These are phyloP conservation scores for Pestalotiopsis sp. DNA, from an alignment of 2,329 filamentous ascomycete genomes.

Conservation along the genomic window DNA sequence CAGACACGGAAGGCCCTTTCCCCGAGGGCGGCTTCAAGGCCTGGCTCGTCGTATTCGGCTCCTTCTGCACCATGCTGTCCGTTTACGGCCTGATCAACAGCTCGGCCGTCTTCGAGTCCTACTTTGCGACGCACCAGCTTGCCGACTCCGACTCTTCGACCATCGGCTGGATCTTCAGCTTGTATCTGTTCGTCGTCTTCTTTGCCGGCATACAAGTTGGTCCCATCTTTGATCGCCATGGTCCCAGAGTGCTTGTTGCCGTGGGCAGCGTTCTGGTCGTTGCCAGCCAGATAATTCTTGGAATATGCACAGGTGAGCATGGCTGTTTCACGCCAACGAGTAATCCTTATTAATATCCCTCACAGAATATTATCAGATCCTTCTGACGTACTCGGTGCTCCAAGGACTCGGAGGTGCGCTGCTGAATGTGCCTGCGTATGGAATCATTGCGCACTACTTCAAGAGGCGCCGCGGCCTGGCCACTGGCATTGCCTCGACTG, in stretches of 20 bases:
- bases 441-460: slow-evolving; percentile 65
- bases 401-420: slow-evolving; percentile 14
- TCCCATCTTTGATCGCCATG: slow-evolving; percentile 6
- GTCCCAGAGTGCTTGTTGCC: slow-evolving; percentile 2
- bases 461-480: slow-evolving; percentile 71
- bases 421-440: slow-evolving; percentile 16
- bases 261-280: slow-evolving; percentile 8
- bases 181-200: slow-evolving; percentile 81
- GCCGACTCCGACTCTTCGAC: slow-evolving; percentile 64
- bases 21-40: slow-evolving; percentile 74
- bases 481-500: slow-evolving; percentile 79
- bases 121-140: slow-evolving; percentile 73
- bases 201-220: slow-evolving; percentile 82
- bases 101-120: slow-evolving; percentile 77
- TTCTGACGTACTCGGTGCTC: slow-evolving; percentile 14
- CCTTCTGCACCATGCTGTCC: slow-evolving; percentile 71
- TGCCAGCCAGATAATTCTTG: slow-evolving; percentile 15
- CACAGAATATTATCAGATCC: slow-evolving; percentile 15
- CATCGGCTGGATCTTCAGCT: slow-evolving; percentile 84
- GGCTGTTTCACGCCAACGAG: not conserved
- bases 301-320: slow-evolving; percentile 11
- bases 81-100: slow-evolving; percentile 75
- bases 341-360: not conserved
- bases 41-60: slow-evolving; percentile 79
- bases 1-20: slow-evolving; percentile 44